phyloP scores from a whole-genome alignment of 116 monocot genomes.

The Trichopus zeylanicus region DNA sequence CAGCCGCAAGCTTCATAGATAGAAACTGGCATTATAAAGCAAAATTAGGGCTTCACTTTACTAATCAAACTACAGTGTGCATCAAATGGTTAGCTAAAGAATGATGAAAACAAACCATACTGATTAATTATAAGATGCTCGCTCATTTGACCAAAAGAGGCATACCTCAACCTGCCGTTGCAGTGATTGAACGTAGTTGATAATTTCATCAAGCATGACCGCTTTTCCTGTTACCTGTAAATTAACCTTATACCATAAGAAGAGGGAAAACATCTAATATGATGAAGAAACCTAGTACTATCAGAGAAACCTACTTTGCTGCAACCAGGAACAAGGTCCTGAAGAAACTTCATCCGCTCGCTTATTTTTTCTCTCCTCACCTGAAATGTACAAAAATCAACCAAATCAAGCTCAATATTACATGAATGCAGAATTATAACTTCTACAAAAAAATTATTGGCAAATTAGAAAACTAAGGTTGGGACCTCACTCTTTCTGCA shows the following conservation, averaged over 20 bases:
- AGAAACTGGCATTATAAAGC: constrained; percentile 57
- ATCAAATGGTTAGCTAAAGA: too few relatives aligned
- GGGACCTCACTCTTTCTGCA: constrained; percentile 66
- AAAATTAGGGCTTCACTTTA: too few relatives aligned
- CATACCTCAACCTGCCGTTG: constrained; percentile 90
- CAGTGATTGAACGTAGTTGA: constrained; percentile 94
- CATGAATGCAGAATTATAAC: neutral
- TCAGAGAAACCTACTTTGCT: constrained; percentile 33
- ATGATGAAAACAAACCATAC: too few relatives aligned
- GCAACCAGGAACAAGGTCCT: constrained; percentile 91
- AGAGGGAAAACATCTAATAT: neutral
- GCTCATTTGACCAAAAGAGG: too few relatives aligned
- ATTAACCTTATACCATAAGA: neutral
- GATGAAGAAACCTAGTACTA: neutral
- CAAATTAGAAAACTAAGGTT: neutral
- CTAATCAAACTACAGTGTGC: too few relatives aligned
- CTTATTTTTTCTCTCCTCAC: constrained; percentile 93
- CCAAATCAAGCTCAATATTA: neutral
- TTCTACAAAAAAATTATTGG: too few relatives aligned
- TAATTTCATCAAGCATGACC: constrained; percentile 95
- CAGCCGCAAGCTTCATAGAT: constrained; percentile 92
- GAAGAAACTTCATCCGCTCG: constrained; percentile 85
- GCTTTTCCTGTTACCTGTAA: constrained; percentile 82
- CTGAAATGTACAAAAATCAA: constrained; percentile 18
- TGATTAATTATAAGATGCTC: neutral